phyloP scores from a whole-genome alignment of 164 flowering plant genomes.

The Vitis labrusca region DNA sequence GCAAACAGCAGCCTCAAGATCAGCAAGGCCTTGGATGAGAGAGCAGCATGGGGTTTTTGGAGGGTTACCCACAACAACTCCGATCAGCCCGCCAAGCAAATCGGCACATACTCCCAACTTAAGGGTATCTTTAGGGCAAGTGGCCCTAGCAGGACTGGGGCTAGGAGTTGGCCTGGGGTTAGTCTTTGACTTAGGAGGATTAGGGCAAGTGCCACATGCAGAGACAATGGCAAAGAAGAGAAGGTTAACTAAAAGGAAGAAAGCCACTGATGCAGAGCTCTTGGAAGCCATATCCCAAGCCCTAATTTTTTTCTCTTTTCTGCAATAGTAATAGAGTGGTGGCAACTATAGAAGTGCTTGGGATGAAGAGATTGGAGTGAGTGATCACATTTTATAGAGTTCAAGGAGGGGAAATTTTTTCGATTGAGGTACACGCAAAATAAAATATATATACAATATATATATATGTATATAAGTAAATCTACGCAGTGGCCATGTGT shows the following conservation, averaged over 20 bases:
- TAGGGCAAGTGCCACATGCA: constrained; percentile 41
- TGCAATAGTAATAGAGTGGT: too few species aligned
- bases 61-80: constrained; percentile 41
- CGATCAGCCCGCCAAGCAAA: constrained; percentile 37
- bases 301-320: not conserved
- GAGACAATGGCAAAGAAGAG: constrained; percentile 41
- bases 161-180: constrained; percentile 19
- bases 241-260: constrained; percentile 47
- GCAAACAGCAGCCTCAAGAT: constrained; percentile 71
- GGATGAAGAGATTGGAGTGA: constrained; percentile 6
- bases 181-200: constrained; percentile 25
- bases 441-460: too few species aligned
- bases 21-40: constrained; percentile 58
- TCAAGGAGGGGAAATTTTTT: constrained; percentile 2
- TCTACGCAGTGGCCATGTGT: constrained; percentile 10
- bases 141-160: constrained; percentile 12
- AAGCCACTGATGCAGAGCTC: constrained; percentile 38
- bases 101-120: constrained; percentile 58
- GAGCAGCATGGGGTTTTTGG: constrained; percentile 56
- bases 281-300: constrained; percentile 44
- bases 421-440: constrained; percentile 2
- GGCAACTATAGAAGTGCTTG: not conserved
- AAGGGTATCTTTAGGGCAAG: constrained; percentile 52
- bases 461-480: not conserved
- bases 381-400: constrained; percentile 15